Conservation (phyloP, 129 eudicot genomes). For the Centrapalus pauciflorus region DNA sequence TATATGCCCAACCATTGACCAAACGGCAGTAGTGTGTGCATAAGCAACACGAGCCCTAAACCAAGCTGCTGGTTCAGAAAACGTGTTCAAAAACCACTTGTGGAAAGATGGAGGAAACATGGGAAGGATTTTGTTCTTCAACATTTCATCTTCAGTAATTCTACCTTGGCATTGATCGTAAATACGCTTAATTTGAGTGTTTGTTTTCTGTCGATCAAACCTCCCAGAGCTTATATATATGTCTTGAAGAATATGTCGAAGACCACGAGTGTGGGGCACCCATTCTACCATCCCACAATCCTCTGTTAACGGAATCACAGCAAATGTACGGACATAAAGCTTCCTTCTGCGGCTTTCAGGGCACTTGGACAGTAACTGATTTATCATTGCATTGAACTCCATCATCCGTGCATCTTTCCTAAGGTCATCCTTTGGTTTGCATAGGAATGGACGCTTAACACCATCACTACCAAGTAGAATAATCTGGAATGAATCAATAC, state of each 20-base stretch:
- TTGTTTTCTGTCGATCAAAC: constrained; percentile 85
- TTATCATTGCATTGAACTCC: constrained; percentile 98
- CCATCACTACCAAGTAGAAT: constrained; percentile 95
- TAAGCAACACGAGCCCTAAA: constrained; percentile 93
- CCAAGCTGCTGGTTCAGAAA: constrained; percentile 99
- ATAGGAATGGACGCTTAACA: constrained; percentile 74
- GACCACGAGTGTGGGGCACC: constrained; percentile 99
- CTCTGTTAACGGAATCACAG: constrained; percentile 90
- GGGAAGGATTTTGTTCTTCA: constrained; percentile 85
- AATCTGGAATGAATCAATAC: constrained; percentile 41
- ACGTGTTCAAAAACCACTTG: constrained; percentile 93
- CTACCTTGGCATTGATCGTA: constrained; percentile 92
- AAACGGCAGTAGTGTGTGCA: constrained; percentile 97
- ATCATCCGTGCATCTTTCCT: constrained; percentile 99
- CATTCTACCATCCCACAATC: constrained; percentile 99
- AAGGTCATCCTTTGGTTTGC: constrained; percentile 98
- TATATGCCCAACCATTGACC: constrained; percentile 99
- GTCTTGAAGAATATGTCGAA: constrained; percentile 96
- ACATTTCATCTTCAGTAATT: constrained; percentile 84
- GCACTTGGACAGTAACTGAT: constrained; percentile 71
- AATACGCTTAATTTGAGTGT: constrained; percentile 89
- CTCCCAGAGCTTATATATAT: constrained; percentile 89
- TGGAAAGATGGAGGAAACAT: constrained; percentile 99
- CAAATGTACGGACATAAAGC: constrained; percentile 90
- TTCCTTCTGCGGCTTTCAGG: constrained; percentile 97